Base-by-base conservation (phyloP, 2,329 filamentous ascomycete genomes). In the Pseudogymnoascus sp. region DNA sequence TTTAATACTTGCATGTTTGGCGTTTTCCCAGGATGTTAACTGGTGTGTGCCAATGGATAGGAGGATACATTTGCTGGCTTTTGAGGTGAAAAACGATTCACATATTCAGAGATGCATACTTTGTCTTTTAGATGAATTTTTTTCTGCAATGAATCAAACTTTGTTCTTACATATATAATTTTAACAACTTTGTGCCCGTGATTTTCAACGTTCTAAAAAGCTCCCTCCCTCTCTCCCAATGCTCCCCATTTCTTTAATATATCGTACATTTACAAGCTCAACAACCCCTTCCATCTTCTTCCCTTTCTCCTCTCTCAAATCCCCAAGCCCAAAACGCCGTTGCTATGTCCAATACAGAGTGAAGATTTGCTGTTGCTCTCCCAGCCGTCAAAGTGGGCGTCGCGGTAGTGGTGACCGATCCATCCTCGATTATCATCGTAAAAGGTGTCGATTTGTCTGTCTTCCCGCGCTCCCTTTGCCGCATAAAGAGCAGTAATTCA, bases 331-430 rank as follows among this genome's bases (percentile, higher is more conserved):
- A 37, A 38, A 58, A 58, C 57, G 57, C 57, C 57, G 25, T 58
- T 58, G 57, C 57, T 58, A 58, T 58, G 57, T 38, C 57, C 57
- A 58, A 58, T 58, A 58, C 57, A 58, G 57, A 58, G 57, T 25
- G 57, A 58, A 58, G 57, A 58, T 58, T 58, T 37, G 33, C 57
- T 58, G 33, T 58, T 53, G 47, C 47, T 35, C 47, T 53, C 28
- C 12, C 47, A 53, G 47, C 47, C 47, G 47, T n/a, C 33, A 33
- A 33, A 33, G 28, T 53, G 28, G 28, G 28, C 15, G 47, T 20
- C 5, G 25, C 8, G 22, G n/a, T 9, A 5, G 20, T 43, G 20
- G 43, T 50, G 15, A 35, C n/a, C 47, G 47, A 53, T 53, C 47
- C 47, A 33, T 30, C 43, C 25, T 33, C 28, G 11, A 18, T 20